Conservation (phyloP, 306 rosid species). For the Cucurbita ficifolia region DNA sequence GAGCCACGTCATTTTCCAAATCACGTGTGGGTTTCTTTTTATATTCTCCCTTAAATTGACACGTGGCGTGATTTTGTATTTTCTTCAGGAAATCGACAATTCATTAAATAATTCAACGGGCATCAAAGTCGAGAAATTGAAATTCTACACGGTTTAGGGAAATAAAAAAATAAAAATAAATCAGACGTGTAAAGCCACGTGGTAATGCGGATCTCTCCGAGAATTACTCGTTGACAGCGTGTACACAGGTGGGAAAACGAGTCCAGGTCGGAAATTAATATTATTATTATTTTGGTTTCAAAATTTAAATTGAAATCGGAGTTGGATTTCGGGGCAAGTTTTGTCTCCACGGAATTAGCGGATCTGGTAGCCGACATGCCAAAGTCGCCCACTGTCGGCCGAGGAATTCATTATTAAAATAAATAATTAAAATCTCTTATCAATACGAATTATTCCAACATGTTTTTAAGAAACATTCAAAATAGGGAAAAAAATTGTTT, state of each 20-base stretch:
- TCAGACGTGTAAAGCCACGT: background rate
- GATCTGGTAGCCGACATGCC: slow-evolving; percentile 39
- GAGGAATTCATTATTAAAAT: slow-evolving; percentile 1
- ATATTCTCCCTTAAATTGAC: background rate
- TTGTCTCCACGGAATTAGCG: slow-evolving; percentile 23
- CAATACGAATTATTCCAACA: no score
- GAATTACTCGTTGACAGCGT: slow-evolving; percentile 1
- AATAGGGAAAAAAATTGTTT: no score
- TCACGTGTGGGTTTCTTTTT: background rate
- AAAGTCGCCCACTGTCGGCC: slow-evolving; percentile 86
- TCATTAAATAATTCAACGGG: background rate
- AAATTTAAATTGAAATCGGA: background rate
- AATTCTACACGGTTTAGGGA: background rate
- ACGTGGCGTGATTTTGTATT: background rate
- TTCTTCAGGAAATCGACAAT: background rate
- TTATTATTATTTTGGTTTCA: background rate
- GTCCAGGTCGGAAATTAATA: background rate
- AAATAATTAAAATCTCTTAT: no score
- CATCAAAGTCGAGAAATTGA: background rate
- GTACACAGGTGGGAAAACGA: background rate
- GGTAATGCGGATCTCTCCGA: background rate
- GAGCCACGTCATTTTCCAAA: background rate
- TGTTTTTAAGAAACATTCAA: no score
- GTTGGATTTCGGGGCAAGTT: background rate
- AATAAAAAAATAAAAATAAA: background rate